Evolutionary conservation across 2,329 filamentous ascomycete species (phyloP).

Genomic region (Tolypocladium inflatum): DNA sequence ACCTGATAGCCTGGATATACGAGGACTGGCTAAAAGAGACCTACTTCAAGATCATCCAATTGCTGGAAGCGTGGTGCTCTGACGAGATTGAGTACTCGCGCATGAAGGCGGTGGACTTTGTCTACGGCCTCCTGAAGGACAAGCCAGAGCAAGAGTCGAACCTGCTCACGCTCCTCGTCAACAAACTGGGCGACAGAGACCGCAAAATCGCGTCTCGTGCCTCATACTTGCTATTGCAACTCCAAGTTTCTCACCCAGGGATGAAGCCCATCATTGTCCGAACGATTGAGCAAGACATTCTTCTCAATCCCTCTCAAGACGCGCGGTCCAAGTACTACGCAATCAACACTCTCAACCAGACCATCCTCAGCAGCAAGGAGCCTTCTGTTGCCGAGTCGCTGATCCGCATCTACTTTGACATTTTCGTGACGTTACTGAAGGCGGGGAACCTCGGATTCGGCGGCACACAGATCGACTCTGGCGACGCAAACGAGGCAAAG

Average conservation of each 20-base stretch:
- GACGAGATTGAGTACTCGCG: slow-evolving; percentile 94
- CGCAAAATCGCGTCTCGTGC: slow-evolving; percentile 92
- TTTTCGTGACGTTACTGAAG: slow-evolving; percentile 79
- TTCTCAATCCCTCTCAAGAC: slow-evolving; percentile 81
- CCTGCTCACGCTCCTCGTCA: slow-evolving; percentile 79
- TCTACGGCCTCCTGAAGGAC: slow-evolving; percentile 84
- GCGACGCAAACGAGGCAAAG: slow-evolving; percentile 21
- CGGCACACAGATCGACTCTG: slow-evolving; percentile 33
- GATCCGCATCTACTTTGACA: slow-evolving; percentile 82
- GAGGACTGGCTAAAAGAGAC: slow-evolving; percentile 93
- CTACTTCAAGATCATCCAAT: slow-evolving; percentile 88
- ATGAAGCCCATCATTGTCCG: slow-evolving; percentile 89
- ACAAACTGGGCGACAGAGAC: slow-evolving; percentile 92
- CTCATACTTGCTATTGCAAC: slow-evolving; percentile 86
- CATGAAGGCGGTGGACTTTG: slow-evolving; percentile 77
- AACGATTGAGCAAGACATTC: slow-evolving; percentile 75
- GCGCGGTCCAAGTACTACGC: slow-evolving; percentile 90
- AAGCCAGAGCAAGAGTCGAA: slow-evolving; percentile 98
- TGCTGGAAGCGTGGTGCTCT: slow-evolving; percentile 85
- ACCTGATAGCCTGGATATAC: slow-evolving; percentile 81
- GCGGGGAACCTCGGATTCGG: slow-evolving; percentile 27
- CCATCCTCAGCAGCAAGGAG: slow-evolving; percentile 78
- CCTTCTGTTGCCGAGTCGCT: slow-evolving; percentile 71
- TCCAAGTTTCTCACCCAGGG: slow-evolving; percentile 78
- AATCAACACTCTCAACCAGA: slow-evolving; percentile 94